Evolutionary conservation across 2,329 filamentous ascomycete species (phyloP).

Genomic region (Verticillium alfalfae): DNA sequence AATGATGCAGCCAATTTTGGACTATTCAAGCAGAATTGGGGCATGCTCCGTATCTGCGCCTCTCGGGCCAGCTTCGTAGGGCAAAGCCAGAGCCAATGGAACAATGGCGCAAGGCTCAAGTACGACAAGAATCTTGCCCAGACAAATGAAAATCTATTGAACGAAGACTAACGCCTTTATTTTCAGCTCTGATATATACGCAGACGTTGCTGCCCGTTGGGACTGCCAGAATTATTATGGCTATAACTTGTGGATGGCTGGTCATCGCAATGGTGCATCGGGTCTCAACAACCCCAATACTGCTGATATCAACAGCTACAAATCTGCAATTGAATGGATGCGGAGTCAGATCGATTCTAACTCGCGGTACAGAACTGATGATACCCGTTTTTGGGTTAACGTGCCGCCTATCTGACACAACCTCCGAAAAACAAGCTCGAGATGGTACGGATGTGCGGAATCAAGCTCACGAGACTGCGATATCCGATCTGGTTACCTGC

Average conservation of each 20-base stretch:
- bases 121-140: constrained; percentile 4
- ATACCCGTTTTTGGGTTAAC: constrained; percentile 11
- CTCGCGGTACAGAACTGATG: constrained; percentile 8
- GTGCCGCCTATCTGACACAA: constrained; percentile 11
- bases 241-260: constrained; percentile 10
- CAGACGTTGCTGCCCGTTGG: constrained; percentile 8
- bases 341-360: constrained; percentile 10
- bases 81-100: constrained; percentile 12
- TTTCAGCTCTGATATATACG: constrained; percentile 7
- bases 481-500: too few species aligned
- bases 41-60: constrained; percentile 19
- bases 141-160: background rate
- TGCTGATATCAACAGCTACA: constrained; percentile 6
- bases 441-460: too few species aligned
- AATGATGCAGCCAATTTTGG: constrained; percentile 22
- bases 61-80: constrained; percentile 15
- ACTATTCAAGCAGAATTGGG: constrained; percentile 25
- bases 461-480: too few species aligned
- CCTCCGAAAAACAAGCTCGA: too few species aligned
- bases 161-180: background rate
- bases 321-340: constrained; percentile 9
- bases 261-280: constrained; percentile 9
- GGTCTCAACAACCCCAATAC: constrained; percentile 11
- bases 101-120: constrained; percentile 20
- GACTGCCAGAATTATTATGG: constrained; percentile 12